Evolutionary conservation across 805 yeast species (phyloP), one percentile per base, ranked within the genome.

Genomic region (Yarrowia divulgata): DNA sequence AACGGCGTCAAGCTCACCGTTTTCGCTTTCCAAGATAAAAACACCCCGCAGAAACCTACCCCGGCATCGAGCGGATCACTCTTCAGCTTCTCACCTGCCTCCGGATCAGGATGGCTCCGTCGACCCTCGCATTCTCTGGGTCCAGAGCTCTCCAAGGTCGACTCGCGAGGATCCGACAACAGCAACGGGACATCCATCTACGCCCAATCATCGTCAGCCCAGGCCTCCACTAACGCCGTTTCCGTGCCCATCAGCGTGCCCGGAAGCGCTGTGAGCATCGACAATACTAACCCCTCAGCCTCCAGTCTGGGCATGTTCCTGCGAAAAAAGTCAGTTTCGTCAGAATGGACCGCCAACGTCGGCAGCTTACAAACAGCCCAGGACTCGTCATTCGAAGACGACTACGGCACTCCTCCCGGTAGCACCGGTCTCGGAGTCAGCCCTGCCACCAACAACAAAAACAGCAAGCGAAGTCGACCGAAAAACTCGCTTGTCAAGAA

Each of bases 401-500:
- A 63, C 14, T 46, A 63, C 39, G 67, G 67, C 12, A 46, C 57
- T 10, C 67, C 57, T 35, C 67, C 67, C 3, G 46, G 52, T 14
- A 62, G 43, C 19, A 19, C 34, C 3, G 43, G 46, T n/a, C 29
- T 54, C 7, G 60, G 60, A 19, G 60, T 35, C 3, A 62, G 52
- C 10, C 52, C 54, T 1, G 67, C 54, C 10, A 5, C 67, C 46
- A 52, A 52, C 34, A 19, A 19, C 45, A 43, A 58, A 34, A 49
- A 45, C 68, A 19, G 43, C 29, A 72, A 73, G 69, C 58, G 71
- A 29, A 71, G 72, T 43, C 74, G 76, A 70, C 82, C 82, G 37
- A 78, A 77, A 57, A 77, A 74, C 69, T 73, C 74, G 45, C 73
- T 81, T 67, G 70, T 75, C 13, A 80, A 78, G 70, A 80, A 78